Base-by-base conservation (phyloP, 148 eudicot genomes). In the Cornus florida region DNA sequence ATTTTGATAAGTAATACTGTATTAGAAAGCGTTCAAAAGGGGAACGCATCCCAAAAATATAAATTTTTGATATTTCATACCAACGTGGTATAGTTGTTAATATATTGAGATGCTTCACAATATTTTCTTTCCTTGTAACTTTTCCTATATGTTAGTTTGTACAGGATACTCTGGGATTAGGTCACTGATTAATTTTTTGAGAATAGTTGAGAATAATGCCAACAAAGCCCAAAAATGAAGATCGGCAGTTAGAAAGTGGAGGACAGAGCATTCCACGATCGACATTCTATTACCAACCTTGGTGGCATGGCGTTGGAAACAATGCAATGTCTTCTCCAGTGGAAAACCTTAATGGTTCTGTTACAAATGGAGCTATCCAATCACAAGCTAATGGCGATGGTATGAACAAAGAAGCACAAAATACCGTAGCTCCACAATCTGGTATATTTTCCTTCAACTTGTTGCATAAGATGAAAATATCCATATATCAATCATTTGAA, bases 291-390 rank as follows among this genome's bases (percentile, higher is more conserved):
- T 71, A 80, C 64, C 93, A 89, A 68, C 97, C 94, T 70, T 90
- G 92, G 97, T 92, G 97, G 97, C 92, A 75, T 67, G 81, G 87
- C 35, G 67, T 73, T 73, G 83, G 76, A 77, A 84, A 80, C 78
- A 84, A 64, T 84, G 81, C 57, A 33, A 75, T 82, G 84, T 69
- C 87, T 77, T 70, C 86, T 81, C 53, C 76, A 67, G 78, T 71
- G 33, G 88, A 82, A 75, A 85, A 80, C 57, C 77, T 79, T 20
- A 76, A 83, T 74, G 82, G 81, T 78, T 69, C 80, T 64, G 69
- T 78, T 50, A 82, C 81, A 23, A 22, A 75, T 7, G 88, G 79
- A 38, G 43, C 76, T 73, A 60, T 84, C 67, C 83, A 77, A 10
- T 71, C 81, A 67, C 82, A 84, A 73, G 81, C 74, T 64, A 74